Base-by-base conservation (phyloP, 495 filamentous ascomycete genomes). In the Neurospora discreta region DNA sequence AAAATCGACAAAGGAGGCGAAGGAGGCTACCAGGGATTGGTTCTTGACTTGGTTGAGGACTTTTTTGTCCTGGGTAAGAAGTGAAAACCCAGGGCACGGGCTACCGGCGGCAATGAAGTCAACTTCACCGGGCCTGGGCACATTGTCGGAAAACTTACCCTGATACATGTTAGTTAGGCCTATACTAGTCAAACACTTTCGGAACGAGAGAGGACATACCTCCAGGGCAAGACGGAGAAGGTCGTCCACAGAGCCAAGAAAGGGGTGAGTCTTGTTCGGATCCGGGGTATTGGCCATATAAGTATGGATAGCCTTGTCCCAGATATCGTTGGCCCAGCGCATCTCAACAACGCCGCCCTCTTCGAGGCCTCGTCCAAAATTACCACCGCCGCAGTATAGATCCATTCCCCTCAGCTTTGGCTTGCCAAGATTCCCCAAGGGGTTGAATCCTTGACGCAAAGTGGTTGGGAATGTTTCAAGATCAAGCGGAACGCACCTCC, bases 301-400 rank as follows among this genome's bases (percentile, higher is more conserved):
- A 0, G 89, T 89, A 71, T 92, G 88, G 2, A 93, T 86, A 1
- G 92, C 89, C 36, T 82, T 76, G 5, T 78, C 79, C 76, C 83
- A 87, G 46, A 88, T 86, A 75, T 94, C 92, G 26, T 92, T 87
- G 38, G 87, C 87, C 85, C 85, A 90, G 26, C 83, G 78, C 80
- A 89, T 89, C 18, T 88, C 76, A 15, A 93, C 82, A 4, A 81
- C 89, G 8, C 89, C 89, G 3, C 87, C 87, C 68, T 93, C 91
- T 75, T 94, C 92, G 0, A 94, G 80, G 2, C 92, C 92, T 39
- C 91, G 83, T 4, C 89, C 92, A 72, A 93, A 87, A 74, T 89
- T 92, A 0, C 92, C 92, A 52, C 90, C 88, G 10, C 92, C 92
- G 71, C 89, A 92, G 76, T 90, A 94, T 23, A 94, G 80, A 72